Percentiles rank a stretch among this genome's conserved stretches.
These are phyloP conservation scores for Serendipita sp. DNA, from an alignment of 768 basidiomycete genomes.

Conservation along the genomic window DNA sequence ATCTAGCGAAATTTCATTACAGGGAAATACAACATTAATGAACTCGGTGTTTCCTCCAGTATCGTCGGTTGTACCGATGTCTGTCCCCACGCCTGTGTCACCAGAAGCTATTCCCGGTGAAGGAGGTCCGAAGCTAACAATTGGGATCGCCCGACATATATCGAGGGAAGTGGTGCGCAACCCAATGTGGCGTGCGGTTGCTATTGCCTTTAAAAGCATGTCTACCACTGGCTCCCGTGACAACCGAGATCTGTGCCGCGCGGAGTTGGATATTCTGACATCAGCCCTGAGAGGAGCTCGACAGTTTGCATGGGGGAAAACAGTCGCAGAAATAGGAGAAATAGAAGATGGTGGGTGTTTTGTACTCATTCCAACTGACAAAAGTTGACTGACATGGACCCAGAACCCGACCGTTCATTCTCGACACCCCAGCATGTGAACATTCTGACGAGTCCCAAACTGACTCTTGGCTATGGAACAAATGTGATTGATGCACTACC, in stretches of 20 bases:
- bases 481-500: neutral
- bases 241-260: neutral
- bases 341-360: neutral
- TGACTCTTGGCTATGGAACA: neutral
- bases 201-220: neutral
- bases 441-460: neutral
- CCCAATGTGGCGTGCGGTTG: neutral
- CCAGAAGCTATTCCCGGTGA: neutral
- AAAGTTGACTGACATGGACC: neutral
- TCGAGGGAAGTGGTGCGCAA: neutral
- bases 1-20: neutral
- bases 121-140: neutral
- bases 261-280: neutral
- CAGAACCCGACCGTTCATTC: neutral
- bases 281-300: neutral
- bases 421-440: neutral
- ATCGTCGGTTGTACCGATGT: neutral
- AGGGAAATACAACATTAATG: neutral
- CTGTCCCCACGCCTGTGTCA: neutral
- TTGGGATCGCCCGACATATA: neutral
- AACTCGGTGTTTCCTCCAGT: neutral
- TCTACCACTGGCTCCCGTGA: no score
- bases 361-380: neutral
- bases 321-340: neutral
- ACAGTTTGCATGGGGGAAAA: neutral